phyloP scores from a whole-genome alignment of 2,329 filamentous ascomycete genomes.

The Botrytis paeoniae region DNA sequence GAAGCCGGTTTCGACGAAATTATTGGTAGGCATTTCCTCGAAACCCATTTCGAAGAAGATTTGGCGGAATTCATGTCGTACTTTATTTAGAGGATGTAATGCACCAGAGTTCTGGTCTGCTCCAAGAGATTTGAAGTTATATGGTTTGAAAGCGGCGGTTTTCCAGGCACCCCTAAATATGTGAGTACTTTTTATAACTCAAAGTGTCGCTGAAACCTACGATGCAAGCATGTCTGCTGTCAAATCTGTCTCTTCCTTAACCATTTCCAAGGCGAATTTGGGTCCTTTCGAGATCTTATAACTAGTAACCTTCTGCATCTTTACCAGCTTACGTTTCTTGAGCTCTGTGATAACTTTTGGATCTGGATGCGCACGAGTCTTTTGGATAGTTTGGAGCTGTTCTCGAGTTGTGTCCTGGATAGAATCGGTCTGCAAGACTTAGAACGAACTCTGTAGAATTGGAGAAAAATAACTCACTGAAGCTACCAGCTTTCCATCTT shows the following conservation, averaged over 20 bases:
- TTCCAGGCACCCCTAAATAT: slow-evolving; percentile 74
- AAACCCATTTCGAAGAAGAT: slow-evolving; percentile 99
- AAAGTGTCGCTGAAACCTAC: slow-evolving; percentile 30
- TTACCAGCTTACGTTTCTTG: slow-evolving; percentile 88
- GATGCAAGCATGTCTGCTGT: slow-evolving; percentile 87
- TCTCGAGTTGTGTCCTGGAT: slow-evolving; percentile 79
- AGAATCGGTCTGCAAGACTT: slow-evolving; percentile 53
- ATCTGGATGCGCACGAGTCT: slow-evolving; percentile 67
- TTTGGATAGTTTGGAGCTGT: slow-evolving; percentile 69
- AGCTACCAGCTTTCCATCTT: slow-evolving; percentile 54
- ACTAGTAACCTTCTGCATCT: slow-evolving; percentile 76
- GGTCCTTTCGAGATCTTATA: slow-evolving; percentile 82
- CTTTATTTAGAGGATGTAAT: slow-evolving; percentile 79
- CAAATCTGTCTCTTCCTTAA: slow-evolving; percentile 91
- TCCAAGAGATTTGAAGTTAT: slow-evolving; percentile 69
- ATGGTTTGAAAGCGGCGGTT: slow-evolving; percentile 81
- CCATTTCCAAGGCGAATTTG: slow-evolving; percentile 84
- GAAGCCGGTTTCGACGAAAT: slow-evolving; percentile 94
- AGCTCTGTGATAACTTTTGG: slow-evolving; percentile 75
- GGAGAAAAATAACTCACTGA: slow-evolving; percentile 42
- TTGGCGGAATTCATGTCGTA: slow-evolving; percentile 89
- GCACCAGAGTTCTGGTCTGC: slow-evolving; percentile 60
- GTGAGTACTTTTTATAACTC: slow-evolving; percentile 25
- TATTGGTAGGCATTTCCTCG: slow-evolving; percentile 93
- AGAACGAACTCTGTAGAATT: slow-evolving; percentile 15